These are phyloP conservation scores for Neofusicoccum parvum DNA, from an alignment of 2,329 filamentous ascomycete genomes.

Conservation along the genomic window DNA sequence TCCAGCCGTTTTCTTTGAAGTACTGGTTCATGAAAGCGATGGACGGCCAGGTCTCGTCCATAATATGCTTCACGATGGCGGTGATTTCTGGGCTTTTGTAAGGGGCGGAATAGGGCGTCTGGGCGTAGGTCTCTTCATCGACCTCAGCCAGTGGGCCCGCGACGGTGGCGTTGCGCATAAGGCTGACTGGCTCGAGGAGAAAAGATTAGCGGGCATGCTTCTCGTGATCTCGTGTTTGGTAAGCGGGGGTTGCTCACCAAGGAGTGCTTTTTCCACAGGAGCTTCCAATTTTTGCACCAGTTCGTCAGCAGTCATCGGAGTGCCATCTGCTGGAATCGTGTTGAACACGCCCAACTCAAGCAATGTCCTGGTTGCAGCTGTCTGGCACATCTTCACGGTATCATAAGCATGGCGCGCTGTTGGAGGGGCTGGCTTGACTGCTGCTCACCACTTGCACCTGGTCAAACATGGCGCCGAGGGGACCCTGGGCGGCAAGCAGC, in stretches of 20 bases:
- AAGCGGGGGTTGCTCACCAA: not conserved
- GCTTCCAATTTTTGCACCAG: not conserved
- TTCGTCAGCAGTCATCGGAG: constrained; percentile 13
- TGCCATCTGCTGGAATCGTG: constrained; percentile 3
- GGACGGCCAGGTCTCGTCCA: not conserved
- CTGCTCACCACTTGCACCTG: not conserved
- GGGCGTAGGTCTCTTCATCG: constrained; percentile 14
- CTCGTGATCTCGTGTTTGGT: not conserved
- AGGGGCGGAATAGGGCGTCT: constrained; percentile 6
- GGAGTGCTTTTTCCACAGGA: not conserved
- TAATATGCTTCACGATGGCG: constrained; percentile 13
- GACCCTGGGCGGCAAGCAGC: constrained; percentile 2
- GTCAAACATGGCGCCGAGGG: constrained; percentile 11
- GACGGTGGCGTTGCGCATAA: constrained; percentile 8
- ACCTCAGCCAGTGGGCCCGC: constrained; percentile 10
- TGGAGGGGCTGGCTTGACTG: not conserved
- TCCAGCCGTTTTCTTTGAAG: constrained; percentile 15
- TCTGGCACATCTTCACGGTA: not conserved
- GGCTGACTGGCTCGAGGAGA: not conserved
- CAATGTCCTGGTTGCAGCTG: constrained; percentile 6
- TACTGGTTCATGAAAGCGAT: not conserved
- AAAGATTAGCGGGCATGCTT: not conserved
- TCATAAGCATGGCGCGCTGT: not conserved
- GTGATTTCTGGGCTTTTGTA: constrained; percentile 12
- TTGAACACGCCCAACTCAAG: constrained; percentile 19